phyloP scores from a whole-genome alignment of 352 stramenopile species.

The Hyaloperonospora arabidopsidis region DNA sequence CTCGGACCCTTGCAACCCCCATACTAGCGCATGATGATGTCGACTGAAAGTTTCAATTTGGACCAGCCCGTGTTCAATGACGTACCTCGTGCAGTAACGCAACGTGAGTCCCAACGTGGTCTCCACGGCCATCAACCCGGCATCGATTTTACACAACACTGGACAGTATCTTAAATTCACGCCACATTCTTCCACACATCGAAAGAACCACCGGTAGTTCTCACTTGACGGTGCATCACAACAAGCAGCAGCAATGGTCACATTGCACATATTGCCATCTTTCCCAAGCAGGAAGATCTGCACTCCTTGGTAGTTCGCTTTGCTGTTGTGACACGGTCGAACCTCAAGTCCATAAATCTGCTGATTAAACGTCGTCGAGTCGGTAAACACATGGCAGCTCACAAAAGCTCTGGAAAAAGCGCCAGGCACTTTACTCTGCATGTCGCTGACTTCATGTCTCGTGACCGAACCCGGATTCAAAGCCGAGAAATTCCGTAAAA shows the following conservation, averaged over 20 bases:
- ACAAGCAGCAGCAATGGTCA: constrained; percentile 37
- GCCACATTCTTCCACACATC: constrained; percentile 31
- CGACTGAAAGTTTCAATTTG: constrained; percentile 34
- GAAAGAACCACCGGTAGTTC: constrained; percentile 51
- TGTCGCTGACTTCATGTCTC: constrained; percentile 17
- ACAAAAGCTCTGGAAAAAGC: constrained; percentile 41
- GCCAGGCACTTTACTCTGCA: constrained; percentile 18
- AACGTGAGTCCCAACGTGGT: constrained; percentile 36
- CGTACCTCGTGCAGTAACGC: constrained; percentile 43
- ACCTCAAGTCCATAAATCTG: constrained; percentile 48
- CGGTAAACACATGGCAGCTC: constrained; percentile 38
- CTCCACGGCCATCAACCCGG: constrained; percentile 31
- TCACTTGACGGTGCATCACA: constrained; percentile 31
- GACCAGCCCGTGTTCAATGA: constrained; percentile 43
- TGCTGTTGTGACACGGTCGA: constrained; percentile 21
- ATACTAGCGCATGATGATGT: constrained; percentile 45
- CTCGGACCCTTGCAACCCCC: constrained; percentile 41
- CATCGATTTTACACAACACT: constrained; percentile 34
- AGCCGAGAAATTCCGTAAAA: constrained; percentile 31
- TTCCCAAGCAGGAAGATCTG: constrained; percentile 47
- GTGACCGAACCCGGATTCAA: constrained; percentile 35
- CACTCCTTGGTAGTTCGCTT: constrained; percentile 34
- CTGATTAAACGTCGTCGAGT: constrained; percentile 36
- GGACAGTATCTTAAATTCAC: constrained; percentile 38
- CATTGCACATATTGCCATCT: constrained; percentile 41